phyloP scores from a whole-genome alignment of 148 eudicot species.

The Fallopia convolvulus region DNA sequence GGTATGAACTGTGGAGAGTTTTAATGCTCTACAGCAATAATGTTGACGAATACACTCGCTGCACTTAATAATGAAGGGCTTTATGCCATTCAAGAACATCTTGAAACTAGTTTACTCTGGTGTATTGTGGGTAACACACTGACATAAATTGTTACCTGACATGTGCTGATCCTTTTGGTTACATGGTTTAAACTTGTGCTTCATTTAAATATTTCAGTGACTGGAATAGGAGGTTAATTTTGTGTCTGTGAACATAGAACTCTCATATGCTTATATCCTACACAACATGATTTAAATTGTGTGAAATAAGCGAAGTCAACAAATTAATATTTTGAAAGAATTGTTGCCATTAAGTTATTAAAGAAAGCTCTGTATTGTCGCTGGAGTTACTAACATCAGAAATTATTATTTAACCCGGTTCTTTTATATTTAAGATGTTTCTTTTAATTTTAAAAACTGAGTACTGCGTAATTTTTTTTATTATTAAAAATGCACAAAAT shows the following conservation, averaged over 20 bases:
- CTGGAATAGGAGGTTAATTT: neutral
- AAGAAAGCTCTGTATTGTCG: neutral
- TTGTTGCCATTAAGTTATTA: too few relatives aligned
- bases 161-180: neutral
- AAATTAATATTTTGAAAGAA: neutral
- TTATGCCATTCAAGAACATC: neutral
- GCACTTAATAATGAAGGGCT: neutral
- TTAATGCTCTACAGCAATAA: neutral
- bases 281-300: neutral
- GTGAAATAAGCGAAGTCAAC: too few relatives aligned
- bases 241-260: neutral
- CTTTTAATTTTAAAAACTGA: neutral
- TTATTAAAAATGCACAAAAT: neutral
- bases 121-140: neutral
- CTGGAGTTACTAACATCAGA: neutral
- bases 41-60: neutral
- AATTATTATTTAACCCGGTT: neutral
- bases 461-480: neutral
- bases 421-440: neutral
- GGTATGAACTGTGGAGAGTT: conserved; percentile 31
- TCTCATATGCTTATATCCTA: neutral
- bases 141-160: neutral
- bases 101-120: neutral
- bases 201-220: neutral
- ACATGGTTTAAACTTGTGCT: neutral